Percentiles rank a stretch among this genome's conserved stretches.
Evolutionary conservation across 306 rosid species (phyloP).

Genomic region (Ormosia semicastrata): DNA sequence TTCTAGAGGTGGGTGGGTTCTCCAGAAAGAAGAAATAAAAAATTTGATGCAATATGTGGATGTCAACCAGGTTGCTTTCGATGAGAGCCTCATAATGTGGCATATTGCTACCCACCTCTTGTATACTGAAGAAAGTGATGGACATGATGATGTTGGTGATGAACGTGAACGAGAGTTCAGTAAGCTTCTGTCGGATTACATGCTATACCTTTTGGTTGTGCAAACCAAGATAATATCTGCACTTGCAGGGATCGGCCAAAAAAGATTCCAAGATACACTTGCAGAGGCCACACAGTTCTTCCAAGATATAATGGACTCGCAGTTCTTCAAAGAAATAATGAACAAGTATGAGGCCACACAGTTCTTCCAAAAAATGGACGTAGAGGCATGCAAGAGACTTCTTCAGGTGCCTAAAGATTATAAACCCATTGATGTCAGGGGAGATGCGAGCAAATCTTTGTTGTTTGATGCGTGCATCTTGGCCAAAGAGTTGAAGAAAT

Average conservation of each 20-base stretch:
- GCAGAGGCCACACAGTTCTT: not conserved
- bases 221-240: not conserved
- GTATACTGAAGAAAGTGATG: not conserved
- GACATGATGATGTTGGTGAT: not conserved
- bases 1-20: not conserved
- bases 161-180: not conserved
- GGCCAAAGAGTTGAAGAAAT: not conserved
- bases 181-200: conserved; percentile 7
- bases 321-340: not conserved
- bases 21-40: not conserved
- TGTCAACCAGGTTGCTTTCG: not conserved
- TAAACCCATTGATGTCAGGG: no score
- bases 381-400: not conserved
- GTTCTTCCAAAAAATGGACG: no score
- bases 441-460: not conserved
- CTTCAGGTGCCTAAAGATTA: no score
- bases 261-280: not conserved
- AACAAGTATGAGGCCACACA: not conserved
- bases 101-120: conserved; percentile 21
- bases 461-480: not conserved
- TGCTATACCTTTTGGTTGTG: not conserved
- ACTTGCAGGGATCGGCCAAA: not conserved
- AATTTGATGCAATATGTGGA: not conserved
- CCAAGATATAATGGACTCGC: no score
- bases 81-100: not conserved